phyloP scores from a whole-genome alignment of 169 alveolate species.

The Plasmodium sp. region DNA sequence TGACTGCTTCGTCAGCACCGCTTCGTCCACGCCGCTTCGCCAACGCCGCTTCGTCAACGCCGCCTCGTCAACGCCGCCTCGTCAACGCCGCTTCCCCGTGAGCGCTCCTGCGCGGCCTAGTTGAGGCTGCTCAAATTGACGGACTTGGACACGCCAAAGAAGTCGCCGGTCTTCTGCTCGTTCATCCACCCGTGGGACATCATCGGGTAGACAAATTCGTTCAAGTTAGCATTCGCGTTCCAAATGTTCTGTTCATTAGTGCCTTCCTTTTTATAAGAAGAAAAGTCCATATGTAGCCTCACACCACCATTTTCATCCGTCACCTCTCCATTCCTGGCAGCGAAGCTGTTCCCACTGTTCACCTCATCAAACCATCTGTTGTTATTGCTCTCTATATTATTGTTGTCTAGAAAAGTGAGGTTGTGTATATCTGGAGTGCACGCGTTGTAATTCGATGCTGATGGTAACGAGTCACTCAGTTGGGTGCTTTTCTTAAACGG shows the following conservation, averaged over 20 bases:
- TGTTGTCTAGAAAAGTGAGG: neutral
- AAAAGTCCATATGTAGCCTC: neutral
- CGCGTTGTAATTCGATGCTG: constrained; percentile 10
- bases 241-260: constrained; percentile 43
- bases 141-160: constrained; percentile 52
- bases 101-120: neutral
- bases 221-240: constrained; percentile 38
- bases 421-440: neutral
- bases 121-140: constrained; percentile 59
- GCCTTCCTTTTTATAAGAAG: constrained; percentile 34
- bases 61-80: too few species aligned
- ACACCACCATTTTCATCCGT: constrained; percentile 4
- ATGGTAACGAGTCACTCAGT: neutral
- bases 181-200: constrained; percentile 27
- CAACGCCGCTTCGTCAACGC: too few species aligned
- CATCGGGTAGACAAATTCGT: constrained; percentile 19
- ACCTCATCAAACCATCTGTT: neutral
- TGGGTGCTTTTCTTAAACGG: constrained; percentile 12
- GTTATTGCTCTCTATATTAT: neutral
- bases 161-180: constrained; percentile 20
- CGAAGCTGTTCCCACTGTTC: neutral
- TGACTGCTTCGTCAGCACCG: neutral
- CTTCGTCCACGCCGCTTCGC: too few species aligned
- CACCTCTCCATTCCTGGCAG: neutral
- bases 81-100: too few species aligned